phyloP scores from a whole-genome alignment of 805 yeast genomes.

The Lipomyces lipofer region DNA sequence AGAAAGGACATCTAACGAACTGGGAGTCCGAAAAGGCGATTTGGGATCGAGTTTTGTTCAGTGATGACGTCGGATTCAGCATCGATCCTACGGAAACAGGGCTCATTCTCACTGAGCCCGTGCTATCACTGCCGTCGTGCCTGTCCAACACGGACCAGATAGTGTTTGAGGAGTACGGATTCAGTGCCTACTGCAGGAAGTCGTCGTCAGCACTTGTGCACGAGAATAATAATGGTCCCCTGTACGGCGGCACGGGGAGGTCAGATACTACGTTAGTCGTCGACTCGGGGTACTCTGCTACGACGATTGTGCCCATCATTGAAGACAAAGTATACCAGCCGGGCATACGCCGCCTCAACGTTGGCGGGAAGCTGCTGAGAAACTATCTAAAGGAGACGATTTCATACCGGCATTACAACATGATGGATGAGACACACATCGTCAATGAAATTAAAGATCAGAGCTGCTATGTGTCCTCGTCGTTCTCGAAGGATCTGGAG shows the following conservation, averaged over 20 bases:
- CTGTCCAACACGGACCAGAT: conserved; percentile 87
- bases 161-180: conserved; percentile 90
- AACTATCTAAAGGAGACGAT: conserved; percentile 81
- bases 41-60: conserved; percentile 80
- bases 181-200: conserved; percentile 66
- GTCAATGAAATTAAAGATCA: conserved; percentile 84
- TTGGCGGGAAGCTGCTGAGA: conserved; percentile 83
- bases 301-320: conserved; percentile 83
- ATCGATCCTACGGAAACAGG: conserved; percentile 47
- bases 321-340: conserved; percentile 66
- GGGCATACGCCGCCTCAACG: conserved; percentile 73
- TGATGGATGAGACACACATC: conserved; percentile 83
- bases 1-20: conserved; percentile 81
- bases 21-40: conserved; percentile 89
- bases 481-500: conserved; percentile 54
- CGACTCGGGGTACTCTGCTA: conserved; percentile 85
- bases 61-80: conserved; percentile 39
- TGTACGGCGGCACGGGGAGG: neutral
- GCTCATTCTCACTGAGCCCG: conserved; percentile 74
- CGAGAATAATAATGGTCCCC: conserved; percentile 16
- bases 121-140: conserved; percentile 76
- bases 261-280: conserved; percentile 73
- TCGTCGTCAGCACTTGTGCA: conserved; percentile 42
- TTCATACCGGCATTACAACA: conserved; percentile 89
- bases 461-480: conserved; percentile 65